Percentiles rank a stretch among this genome's conserved stretches.
phyloP scores from a whole-genome alignment of 1,139 yeast species.

The Hemisphaericaspora subhashii region DNA sequence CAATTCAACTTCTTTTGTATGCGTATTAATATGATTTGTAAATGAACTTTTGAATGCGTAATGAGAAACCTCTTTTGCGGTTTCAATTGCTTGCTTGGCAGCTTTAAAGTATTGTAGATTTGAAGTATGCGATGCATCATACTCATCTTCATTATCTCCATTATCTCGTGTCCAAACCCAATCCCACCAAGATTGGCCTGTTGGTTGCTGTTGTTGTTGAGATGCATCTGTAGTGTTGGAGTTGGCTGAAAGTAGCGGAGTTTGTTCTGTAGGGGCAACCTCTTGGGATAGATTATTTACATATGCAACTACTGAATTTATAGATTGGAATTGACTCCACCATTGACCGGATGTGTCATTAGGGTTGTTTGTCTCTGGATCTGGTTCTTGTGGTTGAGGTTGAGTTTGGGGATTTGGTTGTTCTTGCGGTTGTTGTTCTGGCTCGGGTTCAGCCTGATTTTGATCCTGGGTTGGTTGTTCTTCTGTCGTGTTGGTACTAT shows the following conservation, averaged over 20 bases:
- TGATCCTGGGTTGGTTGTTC: neutral
- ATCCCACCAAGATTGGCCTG: slow-evolving; percentile 20
- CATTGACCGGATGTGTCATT: slow-evolving; percentile 1
- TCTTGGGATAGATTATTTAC: neutral
- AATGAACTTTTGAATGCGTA: slow-evolving; percentile 34
- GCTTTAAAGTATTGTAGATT: slow-evolving; percentile 30
- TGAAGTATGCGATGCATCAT: slow-evolving; percentile 12
- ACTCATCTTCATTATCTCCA: slow-evolving; percentile 19
- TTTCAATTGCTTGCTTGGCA: slow-evolving; percentile 39
- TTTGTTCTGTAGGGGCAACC: slow-evolving; percentile 10
- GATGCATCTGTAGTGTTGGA: neutral
- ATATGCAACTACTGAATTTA: slow-evolving; percentile 4
- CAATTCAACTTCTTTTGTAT: slow-evolving; percentile 23
- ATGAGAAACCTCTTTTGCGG: slow-evolving; percentile 30
- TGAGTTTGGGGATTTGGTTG: neutral
- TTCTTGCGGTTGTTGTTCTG: neutral
- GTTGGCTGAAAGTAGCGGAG: slow-evolving; percentile 12
- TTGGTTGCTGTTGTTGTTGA: neutral
- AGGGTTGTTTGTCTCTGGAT: neutral
- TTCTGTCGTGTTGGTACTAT: neutral
- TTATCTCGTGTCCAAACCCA: slow-evolving; percentile 20
- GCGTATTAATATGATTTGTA: slow-evolving; percentile 10
- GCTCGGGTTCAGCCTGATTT: neutral
- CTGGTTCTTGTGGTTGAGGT: neutral
- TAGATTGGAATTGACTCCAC: slow-evolving; percentile 5